A percentile compares a stretch with the other conserved stretches of the same genome.
These are phyloP conservation scores for Coprinopsis marcescibilis DNA, from an alignment of 768 basidiomycete species.

Conservation along the genomic window DNA sequence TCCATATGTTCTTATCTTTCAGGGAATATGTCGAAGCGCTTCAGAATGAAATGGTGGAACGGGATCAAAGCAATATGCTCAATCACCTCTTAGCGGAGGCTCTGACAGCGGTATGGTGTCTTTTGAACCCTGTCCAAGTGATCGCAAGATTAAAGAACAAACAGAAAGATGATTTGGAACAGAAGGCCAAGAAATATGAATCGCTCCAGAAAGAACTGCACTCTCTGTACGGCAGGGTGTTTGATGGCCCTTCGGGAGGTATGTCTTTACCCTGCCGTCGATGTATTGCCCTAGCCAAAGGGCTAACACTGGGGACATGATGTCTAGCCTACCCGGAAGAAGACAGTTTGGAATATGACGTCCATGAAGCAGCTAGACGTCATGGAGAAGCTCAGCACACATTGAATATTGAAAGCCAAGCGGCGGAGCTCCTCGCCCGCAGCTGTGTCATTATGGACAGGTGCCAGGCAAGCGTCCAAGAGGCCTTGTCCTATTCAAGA, in stretches of 20 bases:
- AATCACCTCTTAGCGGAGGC: slow-evolving; percentile 30
- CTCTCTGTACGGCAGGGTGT: slow-evolving; percentile 33
- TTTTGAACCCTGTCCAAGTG: too few species aligned
- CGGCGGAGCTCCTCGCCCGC: slow-evolving; percentile 31
- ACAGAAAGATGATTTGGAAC: slow-evolving; percentile 28
- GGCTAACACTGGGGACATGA: too few species aligned
- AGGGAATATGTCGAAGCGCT: slow-evolving; percentile 44
- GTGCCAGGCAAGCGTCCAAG: slow-evolving; percentile 27
- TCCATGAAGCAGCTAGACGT: slow-evolving; percentile 24
- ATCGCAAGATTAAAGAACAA: not conserved
- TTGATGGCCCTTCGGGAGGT: slow-evolving; percentile 41
- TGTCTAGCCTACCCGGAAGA: slow-evolving; percentile 42
- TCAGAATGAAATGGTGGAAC: slow-evolving; percentile 34
- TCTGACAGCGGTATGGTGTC: slow-evolving; percentile 26
- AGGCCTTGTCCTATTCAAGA: slow-evolving; percentile 35
- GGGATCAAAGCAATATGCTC: slow-evolving; percentile 26
- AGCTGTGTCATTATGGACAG: slow-evolving; percentile 29
- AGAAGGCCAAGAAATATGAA: slow-evolving; percentile 25
- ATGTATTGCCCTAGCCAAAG: too few species aligned
- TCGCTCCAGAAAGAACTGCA: slow-evolving; percentile 30
- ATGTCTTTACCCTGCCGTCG: too few species aligned
- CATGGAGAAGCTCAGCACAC: slow-evolving; percentile 31
- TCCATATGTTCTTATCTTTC: not conserved
- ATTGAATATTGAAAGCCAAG: slow-evolving; percentile 35
- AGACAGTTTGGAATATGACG: slow-evolving; percentile 35